Conservation (phyloP, 108 stramenopile genomes). For the Craspedostauros australis region DNA sequence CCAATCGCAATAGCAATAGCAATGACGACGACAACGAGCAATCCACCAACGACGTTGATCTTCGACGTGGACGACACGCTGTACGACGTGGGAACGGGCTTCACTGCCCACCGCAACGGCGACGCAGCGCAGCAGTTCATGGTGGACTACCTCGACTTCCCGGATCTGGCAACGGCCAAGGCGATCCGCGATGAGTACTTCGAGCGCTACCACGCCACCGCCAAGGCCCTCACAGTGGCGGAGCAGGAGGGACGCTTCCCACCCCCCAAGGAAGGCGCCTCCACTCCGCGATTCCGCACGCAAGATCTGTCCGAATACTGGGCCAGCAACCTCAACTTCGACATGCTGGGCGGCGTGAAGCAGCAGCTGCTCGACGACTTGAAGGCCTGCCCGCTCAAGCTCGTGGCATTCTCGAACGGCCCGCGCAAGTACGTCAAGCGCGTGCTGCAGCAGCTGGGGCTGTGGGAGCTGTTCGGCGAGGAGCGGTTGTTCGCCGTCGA, state of each 20-base stretch:
- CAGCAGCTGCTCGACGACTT: conserved; percentile 33
- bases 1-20: no score
- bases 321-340: conserved; percentile 62
- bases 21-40: no score
- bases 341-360: conserved; percentile 36
- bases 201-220: conserved; percentile 65
- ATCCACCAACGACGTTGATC: conserved; percentile 44
- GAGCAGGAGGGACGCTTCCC: conserved; percentile 66
- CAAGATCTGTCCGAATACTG: conserved; percentile 55
- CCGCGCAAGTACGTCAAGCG: conserved; percentile 55
- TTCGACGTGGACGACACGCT: conserved; percentile 86
- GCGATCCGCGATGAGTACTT: conserved; percentile 65
- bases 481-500: conserved; percentile 68
- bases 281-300: conserved; percentile 13
- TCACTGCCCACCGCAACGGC: conserved; percentile 74
- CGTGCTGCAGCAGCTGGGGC: conserved; percentile 51
- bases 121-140: conserved; percentile 59
- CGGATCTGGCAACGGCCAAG: conserved; percentile 34
- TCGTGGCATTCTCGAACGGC: conserved; percentile 77
- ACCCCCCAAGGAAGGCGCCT: conserved; percentile 18
- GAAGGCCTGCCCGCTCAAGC: conserved; percentile 23
- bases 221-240: conserved; percentile 71
- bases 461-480: conserved; percentile 48
- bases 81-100: conserved; percentile 74
- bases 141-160: conserved; percentile 59